Conservation (phyloP, 2,329 filamentous ascomycete species). For the Raffaelea ambrosiae region DNA sequence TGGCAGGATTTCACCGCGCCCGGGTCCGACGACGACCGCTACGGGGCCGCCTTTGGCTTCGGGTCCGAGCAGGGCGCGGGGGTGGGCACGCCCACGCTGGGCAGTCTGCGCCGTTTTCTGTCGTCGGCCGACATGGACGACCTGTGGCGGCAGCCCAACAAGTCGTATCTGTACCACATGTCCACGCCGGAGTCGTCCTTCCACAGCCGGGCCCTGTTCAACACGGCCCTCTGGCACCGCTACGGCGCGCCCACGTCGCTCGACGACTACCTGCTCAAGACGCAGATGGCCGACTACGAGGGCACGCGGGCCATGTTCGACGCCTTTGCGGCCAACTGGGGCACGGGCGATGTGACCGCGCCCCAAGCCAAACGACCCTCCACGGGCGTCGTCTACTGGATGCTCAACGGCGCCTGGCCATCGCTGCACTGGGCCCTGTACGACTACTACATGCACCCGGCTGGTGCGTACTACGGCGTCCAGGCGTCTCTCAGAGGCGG, state of each 20-base stretch:
- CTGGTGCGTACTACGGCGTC: constrained; percentile 50
- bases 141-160: constrained; percentile 46
- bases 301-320: constrained; percentile 53
- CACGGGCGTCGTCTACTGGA: constrained; percentile 58
- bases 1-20: constrained; percentile 41
- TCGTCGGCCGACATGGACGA: constrained; percentile 39
- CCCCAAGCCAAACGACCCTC: constrained; percentile 30
- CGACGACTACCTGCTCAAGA: constrained; percentile 50
- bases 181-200: constrained; percentile 46
- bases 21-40: constrained; percentile 21
- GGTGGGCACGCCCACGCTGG: constrained; percentile 51
- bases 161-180: constrained; percentile 48
- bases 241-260: constrained; percentile 43
- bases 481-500: constrained; percentile 33
- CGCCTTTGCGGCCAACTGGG: constrained; percentile 43
- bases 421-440: constrained; percentile 58
- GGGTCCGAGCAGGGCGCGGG: constrained; percentile 54
- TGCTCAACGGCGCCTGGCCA: constrained; percentile 59
- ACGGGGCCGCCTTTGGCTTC: constrained; percentile 54
- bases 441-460: constrained; percentile 52
- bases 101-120: constrained; percentile 46
- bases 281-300: constrained; percentile 57
- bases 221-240: constrained; percentile 41
- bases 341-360: constrained; percentile 14
- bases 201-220: constrained; percentile 48